These are phyloP conservation scores for Triadica sebifera DNA, from an alignment of 345 rosid species.

Conservation along the genomic window DNA sequence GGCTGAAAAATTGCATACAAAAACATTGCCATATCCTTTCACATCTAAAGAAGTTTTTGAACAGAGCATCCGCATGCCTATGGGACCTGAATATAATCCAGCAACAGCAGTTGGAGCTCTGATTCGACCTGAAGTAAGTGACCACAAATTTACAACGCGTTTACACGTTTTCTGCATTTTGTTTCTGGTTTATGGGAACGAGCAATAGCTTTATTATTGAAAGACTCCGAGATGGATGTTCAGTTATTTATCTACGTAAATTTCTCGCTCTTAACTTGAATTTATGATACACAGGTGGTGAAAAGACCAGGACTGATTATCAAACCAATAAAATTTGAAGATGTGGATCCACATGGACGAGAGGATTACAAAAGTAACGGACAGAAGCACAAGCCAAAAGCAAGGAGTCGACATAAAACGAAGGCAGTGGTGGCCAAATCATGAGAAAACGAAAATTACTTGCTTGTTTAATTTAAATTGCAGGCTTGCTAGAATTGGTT, in stretches of 20 bases:
- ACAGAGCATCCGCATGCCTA: conserved; percentile 82
- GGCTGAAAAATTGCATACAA: conserved; percentile 78
- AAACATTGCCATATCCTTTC: conserved; percentile 73
- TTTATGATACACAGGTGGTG: conserved; percentile 52
- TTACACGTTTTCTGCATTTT: not conserved
- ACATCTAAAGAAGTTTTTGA: conserved; percentile 77
- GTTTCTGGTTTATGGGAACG: not conserved
- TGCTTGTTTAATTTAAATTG: not conserved
- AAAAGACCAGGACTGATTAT: conserved; percentile 73
- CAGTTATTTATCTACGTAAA: not conserved
- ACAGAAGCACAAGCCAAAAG: conserved; percentile 35
- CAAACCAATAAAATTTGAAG: conserved; percentile 71
- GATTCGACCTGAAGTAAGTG: conserved; percentile 72
- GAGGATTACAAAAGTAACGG: conserved; percentile 32
- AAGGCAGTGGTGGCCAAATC: conserved; percentile 20
- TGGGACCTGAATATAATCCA: conserved; percentile 92
- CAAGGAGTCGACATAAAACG: not conserved
- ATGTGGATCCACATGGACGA: conserved; percentile 60
- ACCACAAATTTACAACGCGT: not conserved
- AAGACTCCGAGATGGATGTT: not conserved
- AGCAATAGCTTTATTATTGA: not conserved
- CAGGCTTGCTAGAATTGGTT: no score
- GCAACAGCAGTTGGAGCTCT: conserved; percentile 62
- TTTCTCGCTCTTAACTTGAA: not conserved
- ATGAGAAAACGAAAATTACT: not conserved